Conservation (phyloP, 257 asterid genomes). For the Verbascum thapsus region DNA sequence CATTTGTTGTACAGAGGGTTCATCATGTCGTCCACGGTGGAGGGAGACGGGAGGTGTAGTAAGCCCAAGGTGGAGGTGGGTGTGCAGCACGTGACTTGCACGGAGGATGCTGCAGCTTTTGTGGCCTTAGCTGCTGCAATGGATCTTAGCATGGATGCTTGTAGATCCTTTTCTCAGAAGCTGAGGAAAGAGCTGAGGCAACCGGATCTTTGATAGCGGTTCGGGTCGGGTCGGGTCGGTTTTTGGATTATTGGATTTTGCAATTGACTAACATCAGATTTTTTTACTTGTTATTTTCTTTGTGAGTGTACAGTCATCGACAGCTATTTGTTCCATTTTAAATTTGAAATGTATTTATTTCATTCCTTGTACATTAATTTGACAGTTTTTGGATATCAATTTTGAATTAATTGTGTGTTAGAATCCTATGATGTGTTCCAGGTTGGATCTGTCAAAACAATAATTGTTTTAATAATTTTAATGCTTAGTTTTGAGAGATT, state of each 20-base stretch:
- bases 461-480: not conserved
- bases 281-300: not conserved
- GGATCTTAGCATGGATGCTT: conserved; percentile 95
- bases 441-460: conserved; percentile 38
- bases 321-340: conserved; percentile 30
- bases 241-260: conserved; percentile 30
- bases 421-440: conserved; percentile 34
- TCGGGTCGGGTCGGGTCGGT: conserved; percentile 24
- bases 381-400: conserved; percentile 28
- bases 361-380: conserved; percentile 36
- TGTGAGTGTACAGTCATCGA: conserved; percentile 63
- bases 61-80: conserved; percentile 93
- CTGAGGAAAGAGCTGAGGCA: conserved; percentile 86
- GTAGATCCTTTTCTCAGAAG: conserved; percentile 68
- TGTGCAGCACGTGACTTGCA: conserved; percentile 85
- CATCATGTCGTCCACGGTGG: conserved; percentile 85
- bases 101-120: conserved; percentile 96
- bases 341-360: conserved; percentile 23
- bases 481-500: not conserved
- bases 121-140: conserved; percentile 97
- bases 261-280: conserved; percentile 27
- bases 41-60: conserved; percentile 69
- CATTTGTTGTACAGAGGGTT: conserved; percentile 74
- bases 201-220: conserved; percentile 49
- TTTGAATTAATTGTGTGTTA: not conserved